These are phyloP conservation scores for Aureobasidium mangrovei DNA, from an alignment of 2,329 filamentous ascomycete species.

Conservation along the genomic window DNA sequence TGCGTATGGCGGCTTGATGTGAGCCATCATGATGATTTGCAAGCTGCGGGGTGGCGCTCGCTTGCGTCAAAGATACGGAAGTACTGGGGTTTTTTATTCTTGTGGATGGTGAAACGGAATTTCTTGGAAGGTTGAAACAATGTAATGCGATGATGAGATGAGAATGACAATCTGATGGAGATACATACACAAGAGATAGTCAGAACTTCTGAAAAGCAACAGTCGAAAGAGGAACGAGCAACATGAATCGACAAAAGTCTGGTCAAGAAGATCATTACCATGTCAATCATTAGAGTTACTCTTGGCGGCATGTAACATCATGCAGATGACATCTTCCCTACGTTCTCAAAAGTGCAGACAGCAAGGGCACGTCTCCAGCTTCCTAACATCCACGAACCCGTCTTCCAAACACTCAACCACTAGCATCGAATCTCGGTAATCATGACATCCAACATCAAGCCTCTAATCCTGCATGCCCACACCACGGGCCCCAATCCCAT, in stretches of 20 bases:
- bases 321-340: neutral
- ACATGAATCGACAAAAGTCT: no score
- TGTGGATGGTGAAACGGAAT: no score
- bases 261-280: no score
- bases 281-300: no score
- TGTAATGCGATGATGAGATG: no score
- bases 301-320: neutral
- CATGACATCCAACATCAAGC: constrained; percentile 25
- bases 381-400: neutral
- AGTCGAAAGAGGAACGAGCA: no score
- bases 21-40: neutral
- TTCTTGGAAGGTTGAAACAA: no score
- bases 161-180: no score
- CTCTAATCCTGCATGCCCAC: constrained; percentile 35
- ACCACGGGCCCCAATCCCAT: constrained; percentile 35
- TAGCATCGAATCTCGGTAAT: neutral
- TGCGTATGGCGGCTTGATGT: constrained; percentile 9
- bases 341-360: neutral
- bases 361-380: neutral
- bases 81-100: neutral
- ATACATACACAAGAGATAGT: no score
- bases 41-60: neutral
- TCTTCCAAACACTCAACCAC: neutral
- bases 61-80: neutral
- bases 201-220: no score